Conservation (phyloP, 179 eudicot genomes). For the Heliamphora pulchella region DNA sequence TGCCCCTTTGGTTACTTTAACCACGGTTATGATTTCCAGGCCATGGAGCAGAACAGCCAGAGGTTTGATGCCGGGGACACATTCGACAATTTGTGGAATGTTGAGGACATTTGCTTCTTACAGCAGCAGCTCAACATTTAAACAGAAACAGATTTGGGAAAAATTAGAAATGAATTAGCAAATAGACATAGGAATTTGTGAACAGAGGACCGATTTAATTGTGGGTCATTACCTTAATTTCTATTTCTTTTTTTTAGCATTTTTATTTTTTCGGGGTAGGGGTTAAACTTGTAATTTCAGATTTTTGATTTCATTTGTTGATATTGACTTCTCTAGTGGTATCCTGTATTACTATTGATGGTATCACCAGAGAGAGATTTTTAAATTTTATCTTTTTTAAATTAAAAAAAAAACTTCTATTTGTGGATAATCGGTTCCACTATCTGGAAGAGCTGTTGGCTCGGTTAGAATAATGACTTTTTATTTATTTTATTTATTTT, state of each 20-base stretch:
- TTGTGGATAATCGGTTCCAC: slow-evolving; percentile 25
- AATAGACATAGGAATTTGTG: slow-evolving; percentile 3
- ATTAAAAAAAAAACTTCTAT: neutral
- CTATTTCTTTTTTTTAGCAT: neutral
- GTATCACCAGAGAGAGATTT: neutral
- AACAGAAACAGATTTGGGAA: neutral
- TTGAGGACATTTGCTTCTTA: slow-evolving; percentile 53
- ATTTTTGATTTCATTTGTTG: slow-evolving; percentile 12
- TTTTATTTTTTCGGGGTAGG: slow-evolving; percentile 1
- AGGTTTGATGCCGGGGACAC: slow-evolving; percentile 40
- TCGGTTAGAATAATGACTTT: no score
- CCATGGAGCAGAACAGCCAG: slow-evolving; percentile 29
- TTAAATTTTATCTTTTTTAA: neutral
- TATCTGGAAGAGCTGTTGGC: no score
- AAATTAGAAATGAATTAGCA: neutral
- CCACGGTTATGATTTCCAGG: slow-evolving; percentile 29
- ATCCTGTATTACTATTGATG: neutral
- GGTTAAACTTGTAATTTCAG: slow-evolving; percentile 18
- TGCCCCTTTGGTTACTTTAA: slow-evolving; percentile 38
- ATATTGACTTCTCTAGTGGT: neutral
- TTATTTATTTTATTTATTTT: no score
- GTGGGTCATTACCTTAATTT: slow-evolving; percentile 10
- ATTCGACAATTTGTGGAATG: slow-evolving; percentile 58
- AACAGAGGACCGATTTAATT: slow-evolving; percentile 13
- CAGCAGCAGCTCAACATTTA: slow-evolving; percentile 42